Base-by-base conservation (phyloP, 78 protist genomes). In the Anaeramoeba ignava region DNA sequence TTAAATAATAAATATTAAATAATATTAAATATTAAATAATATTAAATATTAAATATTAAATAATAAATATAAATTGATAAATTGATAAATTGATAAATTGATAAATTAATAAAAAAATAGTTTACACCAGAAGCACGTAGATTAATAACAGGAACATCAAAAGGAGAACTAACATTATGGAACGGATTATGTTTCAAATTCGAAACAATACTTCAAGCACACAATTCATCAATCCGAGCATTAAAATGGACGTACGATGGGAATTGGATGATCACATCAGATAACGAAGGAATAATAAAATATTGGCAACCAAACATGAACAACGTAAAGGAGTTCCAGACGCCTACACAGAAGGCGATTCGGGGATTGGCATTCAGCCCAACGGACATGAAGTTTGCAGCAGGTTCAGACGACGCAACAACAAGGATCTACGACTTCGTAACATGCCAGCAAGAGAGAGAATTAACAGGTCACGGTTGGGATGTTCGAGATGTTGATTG, bases 251-350 rank as follows among this genome's bases (percentile, higher is more conserved):
- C 90, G 40, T 94, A 90, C 81, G 81, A 90, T 78, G 91, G 81
- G 39, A 84, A 89, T 79, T 96, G 94, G 92, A 86, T 96, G 93
- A 82, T 96, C 42, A 78, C 92, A 2, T 91, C 91, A 23, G 98
- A 94, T 83, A 83, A 92, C 79, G 84, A 42, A 36, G 97, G 98
- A 3, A 1, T 36, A 0, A 41, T 96, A 83, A 94, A 92, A 86
- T 94, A 94, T 82, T 96, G 98, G 98, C 94, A 94, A 78, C 27
- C 89, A 1, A 95, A 88, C 87, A 93, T 96, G 95, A 94, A 88
- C 88, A 90, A 89, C 78, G 95, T 96, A 39, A 91, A 91, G 40
- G 83, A 67, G 42, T 88, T 96, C 2, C 68, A 34, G 40, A 3
- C 3, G 38, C 3, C 54, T 2, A 2, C 36, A 34, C 3, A 86